These are phyloP conservation scores for Capsaspora owczarzaki DNA, from an alignment of 78 protist species.

Conservation along the genomic window DNA sequence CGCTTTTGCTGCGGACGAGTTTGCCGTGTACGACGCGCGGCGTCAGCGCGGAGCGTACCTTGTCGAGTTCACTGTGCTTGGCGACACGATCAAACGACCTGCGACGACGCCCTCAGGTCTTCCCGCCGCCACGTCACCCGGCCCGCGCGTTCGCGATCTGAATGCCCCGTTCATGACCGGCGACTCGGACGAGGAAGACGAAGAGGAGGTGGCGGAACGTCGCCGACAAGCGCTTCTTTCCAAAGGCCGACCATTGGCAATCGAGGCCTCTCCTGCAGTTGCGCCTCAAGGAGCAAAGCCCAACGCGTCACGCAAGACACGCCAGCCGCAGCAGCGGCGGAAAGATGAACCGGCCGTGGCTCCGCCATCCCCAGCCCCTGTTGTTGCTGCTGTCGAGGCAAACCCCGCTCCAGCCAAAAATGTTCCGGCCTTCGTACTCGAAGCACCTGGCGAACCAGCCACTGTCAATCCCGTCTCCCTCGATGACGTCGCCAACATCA, in stretches of 20 bases:
- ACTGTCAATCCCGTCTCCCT: background rate
- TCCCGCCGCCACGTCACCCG: background rate
- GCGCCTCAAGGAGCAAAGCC: no score
- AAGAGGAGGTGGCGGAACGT: background rate
- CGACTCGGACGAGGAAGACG: background rate
- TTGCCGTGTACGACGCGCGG: background rate
- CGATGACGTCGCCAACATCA: background rate
- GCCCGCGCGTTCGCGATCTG: background rate
- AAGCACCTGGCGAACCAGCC: background rate
- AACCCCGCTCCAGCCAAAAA: no score
- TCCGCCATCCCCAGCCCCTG: no score
- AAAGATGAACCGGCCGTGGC: no score
- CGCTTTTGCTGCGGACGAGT: constrained; percentile 4
- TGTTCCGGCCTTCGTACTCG: background rate
- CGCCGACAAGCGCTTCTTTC: background rate
- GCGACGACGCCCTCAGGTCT: background rate
- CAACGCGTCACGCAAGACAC: no score
- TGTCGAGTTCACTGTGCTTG: constrained; percentile 1
- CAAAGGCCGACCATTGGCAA: background rate
- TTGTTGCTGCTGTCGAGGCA: no score
- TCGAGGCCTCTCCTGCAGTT: no score
- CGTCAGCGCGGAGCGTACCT: constrained; percentile 4
- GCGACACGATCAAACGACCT: background rate
- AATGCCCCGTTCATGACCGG: background rate
- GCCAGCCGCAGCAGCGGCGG: no score